Evolutionary conservation across 2,329 filamentous ascomycete species (phyloP).

Genomic region (Apiospora kogelbergensis): DNA sequence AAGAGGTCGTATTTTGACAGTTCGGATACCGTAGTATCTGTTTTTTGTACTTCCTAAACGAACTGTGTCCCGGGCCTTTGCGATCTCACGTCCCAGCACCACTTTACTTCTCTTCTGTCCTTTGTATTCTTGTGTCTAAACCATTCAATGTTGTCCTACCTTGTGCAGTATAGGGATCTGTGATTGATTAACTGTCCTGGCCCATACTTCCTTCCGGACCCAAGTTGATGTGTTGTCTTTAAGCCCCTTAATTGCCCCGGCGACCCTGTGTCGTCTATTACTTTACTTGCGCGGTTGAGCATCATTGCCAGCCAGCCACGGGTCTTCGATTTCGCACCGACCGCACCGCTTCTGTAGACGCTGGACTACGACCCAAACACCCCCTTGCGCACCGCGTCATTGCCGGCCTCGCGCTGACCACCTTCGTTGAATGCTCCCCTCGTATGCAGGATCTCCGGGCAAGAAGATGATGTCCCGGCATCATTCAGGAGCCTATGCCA

Average conservation of each 20-base stretch:
- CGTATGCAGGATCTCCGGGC: constrained; percentile 51
- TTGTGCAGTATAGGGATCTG: neutral
- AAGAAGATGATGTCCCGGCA: constrained; percentile 84
- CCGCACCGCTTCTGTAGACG: neutral
- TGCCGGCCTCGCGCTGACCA: constrained; percentile 4
- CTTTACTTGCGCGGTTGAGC: neutral
- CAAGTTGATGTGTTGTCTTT: constrained; percentile 4
- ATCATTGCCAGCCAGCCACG: neutral
- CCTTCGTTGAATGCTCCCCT: constrained; percentile 55
- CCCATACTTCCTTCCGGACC: neutral
- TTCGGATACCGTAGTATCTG: constrained; percentile 1
- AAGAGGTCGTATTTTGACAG: neutral
- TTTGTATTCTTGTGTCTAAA: neutral
- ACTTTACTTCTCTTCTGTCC: constrained; percentile 2
- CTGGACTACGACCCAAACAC: neutral
- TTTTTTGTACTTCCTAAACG: constrained; percentile 3
- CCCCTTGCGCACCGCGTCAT: neutral
- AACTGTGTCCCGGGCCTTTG: neutral
- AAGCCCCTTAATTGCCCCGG: constrained; percentile 7
- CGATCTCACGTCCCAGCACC: neutral
- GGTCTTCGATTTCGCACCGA: neutral
- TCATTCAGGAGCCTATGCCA: constrained; percentile 71
- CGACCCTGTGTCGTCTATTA: neutral
- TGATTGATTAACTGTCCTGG: neutral
- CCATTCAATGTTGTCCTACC: neutral